A percentile compares a stretch with the other conserved stretches of the same genome.
Conservation (phyloP, 768 basidiomycete species). For the Sutorius australiensis region DNA sequence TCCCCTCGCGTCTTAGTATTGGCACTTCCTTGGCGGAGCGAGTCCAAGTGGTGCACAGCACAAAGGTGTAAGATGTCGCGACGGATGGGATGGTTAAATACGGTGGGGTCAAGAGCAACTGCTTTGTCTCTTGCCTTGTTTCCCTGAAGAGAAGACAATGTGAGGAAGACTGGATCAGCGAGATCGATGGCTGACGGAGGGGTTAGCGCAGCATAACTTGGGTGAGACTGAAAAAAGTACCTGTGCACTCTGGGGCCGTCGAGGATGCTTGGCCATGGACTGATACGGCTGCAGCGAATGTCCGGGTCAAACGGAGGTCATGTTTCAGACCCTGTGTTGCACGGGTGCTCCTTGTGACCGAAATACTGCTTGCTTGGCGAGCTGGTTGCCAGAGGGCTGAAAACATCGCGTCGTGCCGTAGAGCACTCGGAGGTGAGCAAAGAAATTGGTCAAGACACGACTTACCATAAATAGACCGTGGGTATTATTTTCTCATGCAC, state of each 20-base stretch:
- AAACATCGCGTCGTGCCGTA: slow-evolving; percentile 15
- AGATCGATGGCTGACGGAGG: slow-evolving; percentile 35
- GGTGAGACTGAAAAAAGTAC: slow-evolving; percentile 12
- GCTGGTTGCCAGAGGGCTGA: slow-evolving; percentile 13
- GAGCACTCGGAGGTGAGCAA: no score
- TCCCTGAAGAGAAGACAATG: slow-evolving; percentile 53
- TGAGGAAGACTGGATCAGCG: slow-evolving; percentile 51
- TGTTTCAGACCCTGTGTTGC: not conserved
- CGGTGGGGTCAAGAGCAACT: slow-evolving; percentile 68
- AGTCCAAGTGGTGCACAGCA: slow-evolving; percentile 82
- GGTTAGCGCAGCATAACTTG: slow-evolving; percentile 5
- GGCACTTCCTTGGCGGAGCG: slow-evolving; percentile 87
- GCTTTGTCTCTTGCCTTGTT: slow-evolving; percentile 43
- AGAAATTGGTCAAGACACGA: not conserved
- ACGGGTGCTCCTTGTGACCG: not conserved
- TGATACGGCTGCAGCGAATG: slow-evolving; percentile 11
- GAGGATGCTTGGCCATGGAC: not conserved
- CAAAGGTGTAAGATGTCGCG: slow-evolving; percentile 92
- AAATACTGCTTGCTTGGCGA: slow-evolving; percentile 10
- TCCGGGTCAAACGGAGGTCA: slow-evolving; percentile 2
- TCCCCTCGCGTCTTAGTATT: slow-evolving; percentile 89
- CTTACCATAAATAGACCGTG: slow-evolving; percentile 26
- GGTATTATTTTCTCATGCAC: slow-evolving; percentile 11
- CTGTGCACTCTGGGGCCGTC: slow-evolving; percentile 7
- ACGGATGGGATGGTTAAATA: slow-evolving; percentile 87